Evolutionary conservation across 2,329 filamentous ascomycete species (phyloP).

Genomic region (Parasarocladium wereldwijsianum): DNA sequence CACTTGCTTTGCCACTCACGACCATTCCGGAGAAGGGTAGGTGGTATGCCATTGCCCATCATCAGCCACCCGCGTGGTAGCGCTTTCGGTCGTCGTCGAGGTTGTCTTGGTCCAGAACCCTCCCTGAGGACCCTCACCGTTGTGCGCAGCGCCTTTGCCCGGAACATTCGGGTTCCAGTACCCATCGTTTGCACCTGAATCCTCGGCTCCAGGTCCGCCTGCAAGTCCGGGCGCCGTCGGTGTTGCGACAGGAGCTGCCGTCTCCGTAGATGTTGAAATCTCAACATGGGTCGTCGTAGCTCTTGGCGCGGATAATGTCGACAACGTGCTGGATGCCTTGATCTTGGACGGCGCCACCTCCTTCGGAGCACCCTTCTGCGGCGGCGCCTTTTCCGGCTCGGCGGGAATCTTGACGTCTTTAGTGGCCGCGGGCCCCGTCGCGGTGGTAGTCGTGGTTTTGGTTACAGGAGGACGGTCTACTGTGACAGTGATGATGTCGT

Average conservation of each 20-base stretch:
- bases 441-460: constrained; percentile 4
- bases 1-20: not conserved
- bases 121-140: not conserved
- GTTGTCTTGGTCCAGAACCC: no score
- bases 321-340: no score
- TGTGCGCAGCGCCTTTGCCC: not conserved
- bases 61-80: no score
- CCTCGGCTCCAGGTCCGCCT: not conserved
- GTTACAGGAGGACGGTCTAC: constrained; percentile 16
- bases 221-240: not conserved
- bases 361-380: constrained; percentile 2
- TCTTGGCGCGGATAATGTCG: not conserved
- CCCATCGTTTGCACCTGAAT: no score
- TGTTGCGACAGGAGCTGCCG: constrained; percentile 1
- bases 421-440: constrained; percentile 5
- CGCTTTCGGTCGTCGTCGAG: no score
- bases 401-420: constrained; percentile 5
- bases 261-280: not conserved
- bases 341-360: not conserved
- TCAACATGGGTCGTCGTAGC: constrained; percentile 3
- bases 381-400: constrained; percentile 4
- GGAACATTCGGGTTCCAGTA: no score
- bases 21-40: constrained; percentile 26
- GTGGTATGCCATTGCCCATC: constrained; percentile 30
- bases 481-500: constrained; percentile 10